Evolutionary conservation across 441 rosid genomes (phyloP).

Genomic region (Syzygium syzygioides): DNA sequence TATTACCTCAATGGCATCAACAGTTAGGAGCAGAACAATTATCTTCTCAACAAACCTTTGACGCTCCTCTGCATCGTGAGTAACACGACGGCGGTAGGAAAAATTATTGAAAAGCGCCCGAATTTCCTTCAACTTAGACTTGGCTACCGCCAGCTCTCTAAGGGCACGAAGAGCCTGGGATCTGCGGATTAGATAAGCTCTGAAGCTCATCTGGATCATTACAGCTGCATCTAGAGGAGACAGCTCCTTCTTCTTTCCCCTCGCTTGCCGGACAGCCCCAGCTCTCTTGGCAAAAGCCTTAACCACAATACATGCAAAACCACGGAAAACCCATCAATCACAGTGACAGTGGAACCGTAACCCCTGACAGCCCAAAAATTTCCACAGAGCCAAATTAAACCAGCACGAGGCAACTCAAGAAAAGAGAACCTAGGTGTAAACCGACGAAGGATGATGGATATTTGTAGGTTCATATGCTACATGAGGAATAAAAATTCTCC

Average conservation of each 20-base stretch:
- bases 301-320: not conserved
- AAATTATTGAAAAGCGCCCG: slow-evolving; percentile 71
- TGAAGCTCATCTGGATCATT: slow-evolving; percentile 72
- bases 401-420: not conserved
- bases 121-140: slow-evolving; percentile 82
- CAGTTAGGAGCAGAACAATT: slow-evolving; percentile 86
- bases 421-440: not conserved
- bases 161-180: slow-evolving; percentile 84
- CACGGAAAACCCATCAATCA: not conserved
- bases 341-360: not conserved
- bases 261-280: slow-evolving; percentile 30
- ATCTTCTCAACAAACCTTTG: slow-evolving; percentile 75
- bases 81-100: slow-evolving; percentile 61
- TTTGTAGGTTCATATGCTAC: not conserved
- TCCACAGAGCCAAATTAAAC: not conserved
- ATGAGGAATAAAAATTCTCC: not conserved
- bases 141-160: slow-evolving; percentile 82
- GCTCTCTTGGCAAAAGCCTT: slow-evolving; percentile 81
- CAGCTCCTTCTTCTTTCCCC: slow-evolving; percentile 80
- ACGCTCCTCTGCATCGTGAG: slow-evolving; percentile 75
- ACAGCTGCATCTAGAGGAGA: slow-evolving; percentile 67
- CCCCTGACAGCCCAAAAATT: not conserved
- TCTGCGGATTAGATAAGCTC: slow-evolving; percentile 71
- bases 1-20: slow-evolving; percentile 91
- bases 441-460: not conserved